phyloP scores from a whole-genome alignment of 1,284 basidiomycete genomes.

The Fomitopsis palustris region DNA sequence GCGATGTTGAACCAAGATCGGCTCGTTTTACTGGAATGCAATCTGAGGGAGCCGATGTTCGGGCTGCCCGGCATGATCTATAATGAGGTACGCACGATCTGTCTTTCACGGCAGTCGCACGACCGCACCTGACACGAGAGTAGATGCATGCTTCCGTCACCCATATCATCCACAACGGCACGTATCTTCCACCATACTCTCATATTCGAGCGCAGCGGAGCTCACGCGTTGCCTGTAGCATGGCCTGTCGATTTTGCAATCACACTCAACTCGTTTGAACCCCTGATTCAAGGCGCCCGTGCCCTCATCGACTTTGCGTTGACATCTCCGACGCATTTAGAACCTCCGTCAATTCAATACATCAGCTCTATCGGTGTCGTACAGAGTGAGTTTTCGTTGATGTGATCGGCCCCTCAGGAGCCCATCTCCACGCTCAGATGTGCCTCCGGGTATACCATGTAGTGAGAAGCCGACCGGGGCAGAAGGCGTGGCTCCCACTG shows the following conservation, averaged over 20 bases:
- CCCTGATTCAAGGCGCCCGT: conserved; percentile 15
- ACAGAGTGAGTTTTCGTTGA: conserved; percentile 7
- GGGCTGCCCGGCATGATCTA: conserved; percentile 21
- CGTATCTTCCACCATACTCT: not conserved
- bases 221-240: conserved; percentile 24
- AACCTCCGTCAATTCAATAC: conserved; percentile 25
- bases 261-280: conserved; percentile 16
- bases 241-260: conserved; percentile 36
- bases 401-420: too few species aligned
- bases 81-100: conserved; percentile 20
- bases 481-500: conserved; percentile 26
- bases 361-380: conserved; percentile 30
- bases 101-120: not conserved
- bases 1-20: conserved; percentile 19
- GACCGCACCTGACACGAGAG: not conserved
- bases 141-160: conserved; percentile 14
- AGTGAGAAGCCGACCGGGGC: conserved; percentile 10
- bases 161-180: conserved; percentile 29
- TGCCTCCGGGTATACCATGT: conserved; percentile 7
- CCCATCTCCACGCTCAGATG: not conserved
- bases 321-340: conserved; percentile 11
- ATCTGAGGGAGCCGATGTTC: conserved; percentile 18
- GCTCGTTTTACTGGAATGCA: conserved; percentile 25
- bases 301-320: conserved; percentile 24
- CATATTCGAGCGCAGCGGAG: not conserved